Percentiles rank a stretch among this genome's conserved stretches.
Conservation (phyloP, 352 stramenopile genomes). For the Aphanomyces astaci region DNA sequence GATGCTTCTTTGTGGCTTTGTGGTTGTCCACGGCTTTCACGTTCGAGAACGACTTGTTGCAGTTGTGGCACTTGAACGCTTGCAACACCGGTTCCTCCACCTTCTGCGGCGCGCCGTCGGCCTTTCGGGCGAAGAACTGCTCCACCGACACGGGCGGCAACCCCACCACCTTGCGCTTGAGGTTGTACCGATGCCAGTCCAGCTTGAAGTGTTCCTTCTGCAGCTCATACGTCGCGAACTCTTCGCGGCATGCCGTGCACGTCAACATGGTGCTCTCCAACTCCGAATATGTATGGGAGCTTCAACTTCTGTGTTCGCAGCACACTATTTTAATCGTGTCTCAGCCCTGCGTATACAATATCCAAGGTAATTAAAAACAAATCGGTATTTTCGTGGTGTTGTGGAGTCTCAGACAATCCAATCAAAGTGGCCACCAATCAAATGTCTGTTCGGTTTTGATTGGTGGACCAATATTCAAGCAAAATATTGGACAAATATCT, state of each 20-base stretch:
- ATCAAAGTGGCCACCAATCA: constrained; percentile 21
- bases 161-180: constrained; percentile 95
- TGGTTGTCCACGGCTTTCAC: constrained; percentile 81
- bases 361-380: not conserved
- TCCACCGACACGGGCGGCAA: constrained; percentile 87
- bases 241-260: constrained; percentile 70
- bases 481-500: not conserved
- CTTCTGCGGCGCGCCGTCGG: constrained; percentile 43
- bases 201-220: constrained; percentile 91
- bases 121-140: constrained; percentile 76
- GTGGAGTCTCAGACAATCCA: constrained; percentile 20
- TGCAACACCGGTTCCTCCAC: constrained; percentile 6
- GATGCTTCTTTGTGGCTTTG: constrained; percentile 77
- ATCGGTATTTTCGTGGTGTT: no score
- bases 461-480: not conserved
- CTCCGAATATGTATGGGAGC: not conserved
- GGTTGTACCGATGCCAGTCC: constrained; percentile 95
- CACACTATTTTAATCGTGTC: not conserved
- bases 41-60: constrained; percentile 79
- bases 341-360: constrained; percentile 1
- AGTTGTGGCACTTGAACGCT: constrained; percentile 66
- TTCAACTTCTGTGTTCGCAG: not conserved
- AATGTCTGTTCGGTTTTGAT: constrained; percentile 10
- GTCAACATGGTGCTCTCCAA: constrained; percentile 56
- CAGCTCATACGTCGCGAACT: constrained; percentile 47